These are phyloP conservation scores for Suillus subalutaceus DNA, from an alignment of 768 basidiomycete species.

Conservation along the genomic window DNA sequence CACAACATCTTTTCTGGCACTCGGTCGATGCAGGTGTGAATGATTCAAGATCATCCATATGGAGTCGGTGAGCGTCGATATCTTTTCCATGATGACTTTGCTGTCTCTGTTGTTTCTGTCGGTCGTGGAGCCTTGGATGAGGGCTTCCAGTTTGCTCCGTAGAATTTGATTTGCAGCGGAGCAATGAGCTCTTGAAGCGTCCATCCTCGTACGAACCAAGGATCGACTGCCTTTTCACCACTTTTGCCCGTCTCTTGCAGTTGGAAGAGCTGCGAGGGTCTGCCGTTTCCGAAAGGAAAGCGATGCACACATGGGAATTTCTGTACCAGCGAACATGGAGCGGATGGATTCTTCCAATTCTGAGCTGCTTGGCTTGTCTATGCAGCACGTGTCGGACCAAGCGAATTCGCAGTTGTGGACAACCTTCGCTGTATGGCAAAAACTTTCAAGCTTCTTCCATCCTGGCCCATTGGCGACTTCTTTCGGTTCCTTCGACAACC, in stretches of 20 bases:
- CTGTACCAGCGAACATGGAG: constrained; percentile 26
- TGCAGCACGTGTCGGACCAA: constrained; percentile 22
- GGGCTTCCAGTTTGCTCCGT: constrained; percentile 17
- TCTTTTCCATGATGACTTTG: constrained; percentile 2
- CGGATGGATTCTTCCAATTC: constrained; percentile 24
- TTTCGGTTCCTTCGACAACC: not conserved
- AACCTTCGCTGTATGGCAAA: constrained; percentile 7
- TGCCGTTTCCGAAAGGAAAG: constrained; percentile 13
- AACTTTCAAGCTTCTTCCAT: constrained; percentile 7
- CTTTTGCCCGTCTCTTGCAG: not conserved
- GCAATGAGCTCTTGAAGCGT: constrained; percentile 21
- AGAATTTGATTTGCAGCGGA: constrained; percentile 21
- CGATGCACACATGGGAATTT: constrained; percentile 18
- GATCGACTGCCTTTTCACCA: not conserved
- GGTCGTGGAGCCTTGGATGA: constrained; percentile 7
- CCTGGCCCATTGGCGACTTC: not conserved
- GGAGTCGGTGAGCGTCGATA: constrained; percentile 5
- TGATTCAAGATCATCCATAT: constrained; percentile 8
- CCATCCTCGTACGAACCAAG: constrained; percentile 23
- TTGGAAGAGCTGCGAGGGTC: not conserved
- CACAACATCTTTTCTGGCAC: constrained; percentile 16
- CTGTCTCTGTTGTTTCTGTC: not conserved
- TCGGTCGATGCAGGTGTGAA: constrained; percentile 11
- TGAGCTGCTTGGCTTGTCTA: constrained; percentile 22
- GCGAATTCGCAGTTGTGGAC: constrained; percentile 10